Conservation (phyloP, 2,329 filamentous ascomycete genomes). For the Venturia pyrina region DNA sequence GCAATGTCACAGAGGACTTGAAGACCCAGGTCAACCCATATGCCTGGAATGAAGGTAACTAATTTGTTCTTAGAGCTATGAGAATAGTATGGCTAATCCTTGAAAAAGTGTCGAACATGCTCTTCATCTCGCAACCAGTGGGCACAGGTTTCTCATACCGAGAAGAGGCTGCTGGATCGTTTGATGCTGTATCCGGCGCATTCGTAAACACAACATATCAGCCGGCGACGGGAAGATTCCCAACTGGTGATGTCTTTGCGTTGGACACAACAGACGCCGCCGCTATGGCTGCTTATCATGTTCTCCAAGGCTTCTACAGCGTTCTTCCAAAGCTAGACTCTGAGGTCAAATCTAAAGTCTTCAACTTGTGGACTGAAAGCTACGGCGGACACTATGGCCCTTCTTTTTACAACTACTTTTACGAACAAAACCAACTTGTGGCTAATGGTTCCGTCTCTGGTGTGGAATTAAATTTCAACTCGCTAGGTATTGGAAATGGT, state of each 20-base stretch:
- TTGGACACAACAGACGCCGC: constrained; percentile 47
- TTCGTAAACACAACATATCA: constrained; percentile 35
- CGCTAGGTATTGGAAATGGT: constrained; percentile 41
- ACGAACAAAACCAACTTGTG: constrained; percentile 47
- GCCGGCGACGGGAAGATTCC: constrained; percentile 37
- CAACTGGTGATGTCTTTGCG: constrained; percentile 16
- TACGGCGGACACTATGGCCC: constrained; percentile 39
- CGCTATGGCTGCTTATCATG: constrained; percentile 44
- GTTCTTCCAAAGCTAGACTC: constrained; percentile 39
- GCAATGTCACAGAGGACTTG: constrained; percentile 27
- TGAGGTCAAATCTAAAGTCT: constrained; percentile 40
- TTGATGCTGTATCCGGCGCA: constrained; percentile 34
- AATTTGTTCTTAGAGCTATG: background rate
- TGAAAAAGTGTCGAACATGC: constrained; percentile 41
- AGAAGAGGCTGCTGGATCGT: constrained; percentile 26
- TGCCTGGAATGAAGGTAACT: constrained; percentile 42
- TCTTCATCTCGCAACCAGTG: constrained; percentile 54
- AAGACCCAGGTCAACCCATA: constrained; percentile 41
- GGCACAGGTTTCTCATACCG: constrained; percentile 42
- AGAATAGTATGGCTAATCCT: background rate
- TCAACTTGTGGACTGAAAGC: constrained; percentile 51
- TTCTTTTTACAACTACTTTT: constrained; percentile 48
- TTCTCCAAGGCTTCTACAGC: constrained; percentile 45
- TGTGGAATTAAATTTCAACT: constrained; percentile 43
- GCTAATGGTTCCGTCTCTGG: constrained; percentile 38